Base-by-base conservation (phyloP, 352 stramenopile species). In the Globisporangium yorkense region DNA sequence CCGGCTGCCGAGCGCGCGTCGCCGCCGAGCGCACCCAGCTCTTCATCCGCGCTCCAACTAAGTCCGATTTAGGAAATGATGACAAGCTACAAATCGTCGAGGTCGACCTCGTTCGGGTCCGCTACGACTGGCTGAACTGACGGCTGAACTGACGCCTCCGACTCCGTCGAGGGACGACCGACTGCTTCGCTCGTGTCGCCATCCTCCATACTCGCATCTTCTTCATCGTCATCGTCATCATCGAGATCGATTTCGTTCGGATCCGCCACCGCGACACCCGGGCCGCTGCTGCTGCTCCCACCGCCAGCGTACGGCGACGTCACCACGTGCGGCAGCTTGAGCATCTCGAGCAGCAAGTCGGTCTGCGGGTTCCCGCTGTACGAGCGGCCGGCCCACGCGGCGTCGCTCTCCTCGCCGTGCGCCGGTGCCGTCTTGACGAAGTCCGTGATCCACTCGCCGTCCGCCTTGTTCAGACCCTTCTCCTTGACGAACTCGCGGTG, bases 291-390 rank as follows among this genome's bases (percentile, higher is more conserved):
- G 16, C 15, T 35, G 15, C 4, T 37, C 6, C 48, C 29, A 31
- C 57, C 15, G 1, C 49, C 49, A 5, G 40, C 48, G 65, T 88
- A 98, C n/a, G 96, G 93, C 20, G 93, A 75, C 13, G 97, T 99
- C 9, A 98, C 77, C 21, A 94, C 81, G 63, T 99, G 97, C n/a
- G 81, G 76, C 21, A 99, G 71, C 61, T 96, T 92, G 37, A 99
- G 72, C 48, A 97, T 67, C 51, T 89, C 71, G 52, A 99, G 65
- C 31, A 98, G 74, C 54, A 85, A 53, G 67, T 99, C 97, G 1
- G 96, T 99, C 65, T 99, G 96, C 7, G 93, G 96, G 61, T 98
- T 99, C 2, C 96, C 95, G 55, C 70, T 60, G 33, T 68, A 51
- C 21, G 63, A 35, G 51, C 51, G 29, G 46, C 45, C 13, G 39